phyloP scores from a whole-genome alignment of 148 eudicot genomes.

The Persicaria maculosa region DNA sequence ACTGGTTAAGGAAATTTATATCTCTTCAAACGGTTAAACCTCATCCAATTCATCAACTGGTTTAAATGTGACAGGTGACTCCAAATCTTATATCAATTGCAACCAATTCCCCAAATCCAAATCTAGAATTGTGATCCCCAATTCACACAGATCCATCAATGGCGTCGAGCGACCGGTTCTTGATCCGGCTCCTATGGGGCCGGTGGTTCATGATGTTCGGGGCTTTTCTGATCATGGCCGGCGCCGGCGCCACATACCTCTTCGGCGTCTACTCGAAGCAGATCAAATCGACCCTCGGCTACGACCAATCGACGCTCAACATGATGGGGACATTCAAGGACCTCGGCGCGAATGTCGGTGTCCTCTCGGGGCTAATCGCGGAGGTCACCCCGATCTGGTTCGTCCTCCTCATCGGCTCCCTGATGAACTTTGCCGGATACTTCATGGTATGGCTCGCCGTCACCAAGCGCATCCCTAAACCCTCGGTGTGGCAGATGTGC shows the following conservation, averaged over 20 bases:
- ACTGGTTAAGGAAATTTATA: too few relatives aligned
- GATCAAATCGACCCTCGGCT: constrained; percentile 35
- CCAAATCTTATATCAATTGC: background rate
- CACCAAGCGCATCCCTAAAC: constrained; percentile 20
- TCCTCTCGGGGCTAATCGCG: constrained; percentile 39
- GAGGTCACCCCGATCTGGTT: constrained; percentile 47
- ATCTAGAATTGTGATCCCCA: background rate
- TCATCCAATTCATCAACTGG: too few relatives aligned
- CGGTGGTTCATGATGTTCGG: constrained; percentile 55
- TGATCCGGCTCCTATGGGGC: constrained; percentile 8
- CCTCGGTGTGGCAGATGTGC: constrained; percentile 42
- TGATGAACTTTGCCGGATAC: constrained; percentile 44
- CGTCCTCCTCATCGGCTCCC: constrained; percentile 30
- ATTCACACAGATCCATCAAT: background rate
- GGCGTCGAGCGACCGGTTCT: constrained; percentile 8
- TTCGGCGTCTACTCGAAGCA: constrained; percentile 48
- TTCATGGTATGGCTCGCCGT: constrained; percentile 46
- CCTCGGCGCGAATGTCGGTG: constrained; percentile 47
- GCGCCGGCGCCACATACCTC: constrained; percentile 43
- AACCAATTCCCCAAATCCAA: background rate
- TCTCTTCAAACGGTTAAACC: too few relatives aligned
- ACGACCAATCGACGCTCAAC: constrained; percentile 51
- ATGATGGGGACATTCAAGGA: constrained; percentile 44
- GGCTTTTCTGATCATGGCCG: constrained; percentile 38
- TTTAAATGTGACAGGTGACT: too few relatives aligned